Conservation (phyloP, 768 basidiomycete genomes). For the Suillus decipiens region DNA sequence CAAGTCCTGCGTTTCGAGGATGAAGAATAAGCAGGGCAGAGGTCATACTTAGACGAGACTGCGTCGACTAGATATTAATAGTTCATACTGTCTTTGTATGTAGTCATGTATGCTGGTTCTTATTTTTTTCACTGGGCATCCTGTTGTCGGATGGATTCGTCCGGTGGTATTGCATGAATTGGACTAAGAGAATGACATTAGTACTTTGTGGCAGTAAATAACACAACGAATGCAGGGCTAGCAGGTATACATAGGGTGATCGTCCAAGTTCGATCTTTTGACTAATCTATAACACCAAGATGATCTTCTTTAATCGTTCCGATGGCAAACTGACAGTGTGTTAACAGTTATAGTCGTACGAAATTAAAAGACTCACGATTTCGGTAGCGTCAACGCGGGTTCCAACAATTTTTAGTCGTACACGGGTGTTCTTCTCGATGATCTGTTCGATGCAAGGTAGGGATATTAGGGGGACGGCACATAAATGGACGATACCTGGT, state of each 20-base stretch:
- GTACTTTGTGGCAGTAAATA: background rate
- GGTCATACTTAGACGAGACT: background rate
- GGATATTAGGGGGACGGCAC: slow-evolving; percentile 1
- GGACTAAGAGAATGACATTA: background rate
- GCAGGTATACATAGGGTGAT: slow-evolving; percentile 4
- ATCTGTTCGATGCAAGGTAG: slow-evolving; percentile 47
- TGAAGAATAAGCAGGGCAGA: slow-evolving; percentile 46
- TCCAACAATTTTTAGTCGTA: slow-evolving; percentile 97
- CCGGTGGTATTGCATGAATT: background rate
- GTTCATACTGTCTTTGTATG: background rate
- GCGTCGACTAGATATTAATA: slow-evolving; percentile 2
- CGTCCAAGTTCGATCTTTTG: slow-evolving; percentile 3
- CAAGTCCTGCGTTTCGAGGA: slow-evolving; percentile 86
- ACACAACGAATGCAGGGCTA: slow-evolving; percentile 5
- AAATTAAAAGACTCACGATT: slow-evolving; percentile 62
- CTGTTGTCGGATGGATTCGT: background rate
- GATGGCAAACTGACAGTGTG: slow-evolving; percentile 77
- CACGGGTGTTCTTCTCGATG: slow-evolving; percentile 90
- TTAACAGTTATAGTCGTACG: slow-evolving; percentile 4
- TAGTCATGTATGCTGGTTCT: background rate
- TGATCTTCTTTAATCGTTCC: slow-evolving; percentile 99
- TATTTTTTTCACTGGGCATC: background rate
- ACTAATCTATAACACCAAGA: slow-evolving; percentile 84
- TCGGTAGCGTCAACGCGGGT: slow-evolving; percentile 97
- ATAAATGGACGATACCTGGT: slow-evolving; percentile 55